phyloP scores from a whole-genome alignment of 2,329 filamentous ascomycete genomes.

The Colletotrichum nymphaeae region DNA sequence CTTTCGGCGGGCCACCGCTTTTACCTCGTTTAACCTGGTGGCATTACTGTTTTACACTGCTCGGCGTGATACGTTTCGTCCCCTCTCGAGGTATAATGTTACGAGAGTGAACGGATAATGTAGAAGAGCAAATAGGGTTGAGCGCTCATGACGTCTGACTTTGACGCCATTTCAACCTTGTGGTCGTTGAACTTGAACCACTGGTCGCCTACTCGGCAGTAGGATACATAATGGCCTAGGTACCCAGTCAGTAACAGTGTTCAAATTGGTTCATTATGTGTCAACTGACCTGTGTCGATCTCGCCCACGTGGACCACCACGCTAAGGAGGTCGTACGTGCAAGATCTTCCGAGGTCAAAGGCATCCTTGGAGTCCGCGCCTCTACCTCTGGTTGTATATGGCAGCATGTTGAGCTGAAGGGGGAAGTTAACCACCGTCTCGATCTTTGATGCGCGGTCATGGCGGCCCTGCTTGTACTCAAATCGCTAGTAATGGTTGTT shows the following conservation, averaged over 20 bases:
- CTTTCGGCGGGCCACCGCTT: neutral
- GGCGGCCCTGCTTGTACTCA: slow-evolving; percentile 75
- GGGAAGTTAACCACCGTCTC: slow-evolving; percentile 89
- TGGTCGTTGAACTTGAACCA: slow-evolving; percentile 98
- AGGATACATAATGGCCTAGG: slow-evolving; percentile 62
- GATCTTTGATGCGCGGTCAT: slow-evolving; percentile 83
- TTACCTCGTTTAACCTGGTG: neutral
- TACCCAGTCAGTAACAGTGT: slow-evolving; percentile 54
- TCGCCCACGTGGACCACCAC: slow-evolving; percentile 95
- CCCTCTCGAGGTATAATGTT: slow-evolving; percentile 26
- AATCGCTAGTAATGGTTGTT: slow-evolving; percentile 62
- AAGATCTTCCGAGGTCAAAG: slow-evolving; percentile 70
- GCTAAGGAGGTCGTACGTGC: slow-evolving; percentile 87
- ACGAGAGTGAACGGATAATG: slow-evolving; percentile 71
- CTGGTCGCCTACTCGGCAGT: slow-evolving; percentile 54
- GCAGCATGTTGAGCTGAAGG: slow-evolving; percentile 87
- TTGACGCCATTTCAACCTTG: slow-evolving; percentile 84
- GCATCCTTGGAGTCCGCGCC: slow-evolving; percentile 60
- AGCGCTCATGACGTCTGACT: slow-evolving; percentile 85
- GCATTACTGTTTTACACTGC: neutral
- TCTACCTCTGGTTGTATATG: slow-evolving; percentile 80
- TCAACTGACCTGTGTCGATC: slow-evolving; percentile 93
- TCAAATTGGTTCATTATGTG: neutral
- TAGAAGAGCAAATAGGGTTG: slow-evolving; percentile 96
- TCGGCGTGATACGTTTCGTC: neutral